Conservation (phyloP, 164 flowering plant genomes). For the Pachysandra terminalis region DNA sequence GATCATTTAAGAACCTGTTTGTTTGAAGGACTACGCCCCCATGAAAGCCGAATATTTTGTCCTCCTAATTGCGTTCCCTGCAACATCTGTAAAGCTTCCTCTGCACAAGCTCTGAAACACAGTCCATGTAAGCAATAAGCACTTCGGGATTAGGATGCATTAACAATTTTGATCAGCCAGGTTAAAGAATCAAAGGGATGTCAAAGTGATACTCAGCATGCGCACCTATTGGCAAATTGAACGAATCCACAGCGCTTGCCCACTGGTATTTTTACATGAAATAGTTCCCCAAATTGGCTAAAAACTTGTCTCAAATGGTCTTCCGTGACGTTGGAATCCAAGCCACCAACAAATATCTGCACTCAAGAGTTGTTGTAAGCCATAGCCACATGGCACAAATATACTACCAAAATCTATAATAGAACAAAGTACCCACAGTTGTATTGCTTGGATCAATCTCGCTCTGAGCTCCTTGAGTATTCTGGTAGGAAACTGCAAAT, state of each 20-base stretch:
- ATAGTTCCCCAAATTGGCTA: slow-evolving; percentile 60
- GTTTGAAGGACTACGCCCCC: slow-evolving; percentile 84
- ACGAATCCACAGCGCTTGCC: slow-evolving; percentile 92
- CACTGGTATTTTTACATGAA: slow-evolving; percentile 76
- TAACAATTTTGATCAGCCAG: too few relatives aligned
- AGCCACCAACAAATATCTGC: slow-evolving; percentile 89
- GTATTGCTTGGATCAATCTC: slow-evolving; percentile 83
- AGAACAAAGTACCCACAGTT: slow-evolving; percentile 58
- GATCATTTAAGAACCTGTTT: slow-evolving; percentile 50
- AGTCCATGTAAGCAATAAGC: neutral
- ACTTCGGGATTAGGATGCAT: too few relatives aligned
- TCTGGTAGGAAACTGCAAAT: slow-evolving; percentile 73
- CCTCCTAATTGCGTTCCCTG: slow-evolving; percentile 67
- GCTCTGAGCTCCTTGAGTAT: slow-evolving; percentile 53
- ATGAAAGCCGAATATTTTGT: slow-evolving; percentile 67
- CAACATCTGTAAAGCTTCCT: slow-evolving; percentile 59
- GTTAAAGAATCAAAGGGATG: too few relatives aligned
- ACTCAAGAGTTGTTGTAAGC: neutral
- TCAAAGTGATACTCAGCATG: neutral
- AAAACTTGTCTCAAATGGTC: slow-evolving; percentile 65
- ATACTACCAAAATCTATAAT: neutral
- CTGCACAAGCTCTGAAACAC: slow-evolving; percentile 55
- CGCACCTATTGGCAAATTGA: slow-evolving; percentile 67
- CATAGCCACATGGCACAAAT: slow-evolving; percentile 3
- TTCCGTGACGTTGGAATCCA: slow-evolving; percentile 73